A percentile compares a stretch with the other conserved stretches of the same genome.
Conservation (phyloP, 805 yeast genomes). For the Candida tallmaniae region DNA sequence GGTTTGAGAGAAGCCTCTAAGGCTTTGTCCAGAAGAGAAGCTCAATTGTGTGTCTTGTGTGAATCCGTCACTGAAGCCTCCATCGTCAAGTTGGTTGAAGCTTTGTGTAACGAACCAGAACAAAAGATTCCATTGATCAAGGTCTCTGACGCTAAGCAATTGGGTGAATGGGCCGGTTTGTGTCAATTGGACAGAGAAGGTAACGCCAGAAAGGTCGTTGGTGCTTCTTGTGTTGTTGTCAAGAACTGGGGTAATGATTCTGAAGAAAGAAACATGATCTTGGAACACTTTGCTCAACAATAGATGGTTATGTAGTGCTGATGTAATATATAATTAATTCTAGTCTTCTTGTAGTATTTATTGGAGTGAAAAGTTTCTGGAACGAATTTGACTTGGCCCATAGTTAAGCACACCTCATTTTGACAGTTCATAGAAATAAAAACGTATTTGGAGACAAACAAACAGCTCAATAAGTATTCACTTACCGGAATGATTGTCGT, state of each 20-base stretch:
- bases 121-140: conserved; percentile 96
- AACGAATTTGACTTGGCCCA: too few species aligned
- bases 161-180: conserved; percentile 99
- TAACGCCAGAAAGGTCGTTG: conserved; percentile 99
- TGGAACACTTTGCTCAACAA: conserved; percentile 81
- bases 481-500: too few species aligned
- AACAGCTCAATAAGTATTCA: too few species aligned
- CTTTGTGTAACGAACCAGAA: conserved; percentile 97
- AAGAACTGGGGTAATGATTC: conserved; percentile 99
- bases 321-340: conserved; percentile 1
- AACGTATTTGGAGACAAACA: too few species aligned
- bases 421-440: too few species aligned
- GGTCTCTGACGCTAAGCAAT: conserved; percentile 98
- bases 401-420: too few species aligned
- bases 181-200: conserved; percentile 99
- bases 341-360: background rate
- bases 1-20: conserved; percentile 99
- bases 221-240: conserved; percentile 99
- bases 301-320: conserved; percentile 4
- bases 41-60: conserved; percentile 94
- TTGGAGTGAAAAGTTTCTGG: too few species aligned
- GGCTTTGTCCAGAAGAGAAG: conserved; percentile 97
- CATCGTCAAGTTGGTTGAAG: conserved; percentile 96
- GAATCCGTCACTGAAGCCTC: conserved; percentile 98
- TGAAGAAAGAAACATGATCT: conserved; percentile 91